Conservation (phyloP, 495 filamentous ascomycete genomes). For the Neurospora sp. region DNA sequence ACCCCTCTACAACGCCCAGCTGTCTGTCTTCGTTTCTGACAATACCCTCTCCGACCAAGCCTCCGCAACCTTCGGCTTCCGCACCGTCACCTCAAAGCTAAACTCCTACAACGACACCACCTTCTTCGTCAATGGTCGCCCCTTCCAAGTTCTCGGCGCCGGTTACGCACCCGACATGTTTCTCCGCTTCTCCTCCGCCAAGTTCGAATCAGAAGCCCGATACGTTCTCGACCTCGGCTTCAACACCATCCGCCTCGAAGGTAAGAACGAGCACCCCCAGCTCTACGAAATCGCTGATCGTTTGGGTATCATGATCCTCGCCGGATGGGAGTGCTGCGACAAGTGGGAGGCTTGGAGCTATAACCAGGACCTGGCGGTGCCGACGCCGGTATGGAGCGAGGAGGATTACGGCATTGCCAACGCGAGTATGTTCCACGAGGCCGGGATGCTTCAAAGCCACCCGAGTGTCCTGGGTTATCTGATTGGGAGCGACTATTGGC, state of each 20-base stretch:
- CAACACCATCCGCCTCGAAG: slow-evolving; percentile 54
- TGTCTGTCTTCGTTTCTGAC: slow-evolving; percentile 28
- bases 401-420: slow-evolving; percentile 46
- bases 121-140: slow-evolving; percentile 45
- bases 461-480: slow-evolving; percentile 47
- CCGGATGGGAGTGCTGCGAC: slow-evolving; percentile 61
- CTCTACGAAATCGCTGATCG: slow-evolving; percentile 48
- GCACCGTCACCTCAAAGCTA: slow-evolving; percentile 40
- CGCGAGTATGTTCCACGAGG: slow-evolving; percentile 48
- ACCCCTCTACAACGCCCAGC: slow-evolving; percentile 29
- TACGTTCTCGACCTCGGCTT: slow-evolving; percentile 49
- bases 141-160: slow-evolving; percentile 50
- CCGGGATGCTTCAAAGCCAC: slow-evolving; percentile 47
- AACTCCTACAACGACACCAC: slow-evolving; percentile 44
- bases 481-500: slow-evolving; percentile 55
- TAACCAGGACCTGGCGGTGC: slow-evolving; percentile 41
- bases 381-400: slow-evolving; percentile 33
- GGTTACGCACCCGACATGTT: slow-evolving; percentile 56
- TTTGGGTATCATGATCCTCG: slow-evolving; percentile 51
- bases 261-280: slow-evolving; percentile 53
- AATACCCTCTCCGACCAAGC: slow-evolving; percentile 35
- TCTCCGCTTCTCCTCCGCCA: slow-evolving; percentile 40
- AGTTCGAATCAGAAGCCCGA: slow-evolving; percentile 34
- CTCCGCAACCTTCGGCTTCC: slow-evolving; percentile 40
- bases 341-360: slow-evolving; percentile 61